A percentile compares a stretch with the other conserved stretches of the same genome.
Conservation (phyloP, 2,329 filamentous ascomycete species). For the Orbilia ellipsospora region DNA sequence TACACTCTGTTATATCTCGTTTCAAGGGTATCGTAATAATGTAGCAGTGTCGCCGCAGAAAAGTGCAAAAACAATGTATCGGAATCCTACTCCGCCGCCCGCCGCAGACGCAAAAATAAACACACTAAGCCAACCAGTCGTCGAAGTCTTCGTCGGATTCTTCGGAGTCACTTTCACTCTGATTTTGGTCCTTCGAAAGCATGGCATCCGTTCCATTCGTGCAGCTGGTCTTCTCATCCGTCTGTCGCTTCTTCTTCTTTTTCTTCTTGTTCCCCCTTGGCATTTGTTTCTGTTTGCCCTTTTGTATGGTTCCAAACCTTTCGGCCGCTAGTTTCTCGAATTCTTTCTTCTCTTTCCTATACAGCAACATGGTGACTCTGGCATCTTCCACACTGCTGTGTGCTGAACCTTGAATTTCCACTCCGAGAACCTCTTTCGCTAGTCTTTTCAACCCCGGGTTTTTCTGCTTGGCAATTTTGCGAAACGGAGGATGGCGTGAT, state of each 20-base stretch:
- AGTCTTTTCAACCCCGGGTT: slow-evolving; percentile 75
- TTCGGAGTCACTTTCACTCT: slow-evolving; percentile 9
- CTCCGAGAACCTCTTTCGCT: slow-evolving; percentile 69
- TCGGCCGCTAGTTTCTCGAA: slow-evolving; percentile 73
- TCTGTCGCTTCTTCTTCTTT: slow-evolving; percentile 47
- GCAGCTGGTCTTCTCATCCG: slow-evolving; percentile 21
- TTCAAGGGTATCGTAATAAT: too few relatives aligned
- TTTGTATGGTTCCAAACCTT: slow-evolving; percentile 58
- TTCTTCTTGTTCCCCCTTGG: slow-evolving; percentile 50
- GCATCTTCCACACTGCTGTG: slow-evolving; percentile 83
- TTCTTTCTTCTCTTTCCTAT: slow-evolving; percentile 80
- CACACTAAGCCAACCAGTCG: slow-evolving; percentile 44
- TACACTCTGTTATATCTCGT: too few relatives aligned
- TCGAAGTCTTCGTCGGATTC: slow-evolving; percentile 43
- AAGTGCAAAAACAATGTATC: too few relatives aligned
- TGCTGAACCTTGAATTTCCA: slow-evolving; percentile 73
- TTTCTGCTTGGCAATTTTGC: slow-evolving; percentile 72
- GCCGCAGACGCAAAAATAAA: background rate
- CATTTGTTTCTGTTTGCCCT: slow-evolving; percentile 53
- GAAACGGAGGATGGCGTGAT: slow-evolving; percentile 78
- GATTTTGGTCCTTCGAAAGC: slow-evolving; percentile 32
- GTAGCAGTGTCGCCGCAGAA: too few relatives aligned
- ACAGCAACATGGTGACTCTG: slow-evolving; percentile 87
- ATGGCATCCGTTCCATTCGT: slow-evolving; percentile 42
- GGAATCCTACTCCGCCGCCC: too few relatives aligned